These are phyloP conservation scores for Rhizopogon rudus DNA, from an alignment of 768 basidiomycete species.

Conservation along the genomic window DNA sequence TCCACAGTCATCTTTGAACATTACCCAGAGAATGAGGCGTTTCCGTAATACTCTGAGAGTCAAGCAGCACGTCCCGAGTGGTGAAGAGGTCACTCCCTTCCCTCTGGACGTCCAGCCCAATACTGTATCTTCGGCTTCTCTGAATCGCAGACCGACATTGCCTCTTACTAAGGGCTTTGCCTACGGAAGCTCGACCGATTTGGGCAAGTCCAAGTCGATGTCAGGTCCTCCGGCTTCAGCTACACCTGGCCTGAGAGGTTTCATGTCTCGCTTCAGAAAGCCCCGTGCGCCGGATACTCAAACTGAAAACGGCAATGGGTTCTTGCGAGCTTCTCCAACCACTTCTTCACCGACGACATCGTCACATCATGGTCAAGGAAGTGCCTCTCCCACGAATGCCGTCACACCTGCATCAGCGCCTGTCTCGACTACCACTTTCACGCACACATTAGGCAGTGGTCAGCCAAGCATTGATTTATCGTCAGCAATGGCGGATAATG, in stretches of 20 bases:
- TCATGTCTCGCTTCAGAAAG: constrained; percentile 73
- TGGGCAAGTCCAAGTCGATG: constrained; percentile 47
- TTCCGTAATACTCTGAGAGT: constrained; percentile 64
- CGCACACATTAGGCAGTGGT: constrained; percentile 11
- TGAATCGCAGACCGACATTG: constrained; percentile 42
- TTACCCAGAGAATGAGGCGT: constrained; percentile 71
- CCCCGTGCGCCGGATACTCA: constrained; percentile 24
- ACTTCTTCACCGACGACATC: constrained; percentile 31
- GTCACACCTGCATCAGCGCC: constrained; percentile 16
- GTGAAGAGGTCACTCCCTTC: constrained; percentile 46
- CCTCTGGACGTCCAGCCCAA: constrained; percentile 39
- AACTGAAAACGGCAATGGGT: constrained; percentile 26
- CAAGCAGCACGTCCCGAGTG: constrained; percentile 39
- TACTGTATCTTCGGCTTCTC: constrained; percentile 28
- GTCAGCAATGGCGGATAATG: constrained; percentile 28
- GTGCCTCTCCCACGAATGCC: constrained; percentile 26
- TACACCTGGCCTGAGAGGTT: constrained; percentile 70
- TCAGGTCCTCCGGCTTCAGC: constrained; percentile 67
- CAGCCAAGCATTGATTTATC: constrained; percentile 22
- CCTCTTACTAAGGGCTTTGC: constrained; percentile 36
- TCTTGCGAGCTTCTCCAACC: constrained; percentile 26
- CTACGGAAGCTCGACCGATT: constrained; percentile 39
- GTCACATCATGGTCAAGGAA: constrained; percentile 23
- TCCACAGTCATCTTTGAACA: constrained; percentile 39
- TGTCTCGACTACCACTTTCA: constrained; percentile 1